Base-by-base conservation (phyloP, 164 flowering plant genomes). In the Chloranthus sessilifolius region DNA sequence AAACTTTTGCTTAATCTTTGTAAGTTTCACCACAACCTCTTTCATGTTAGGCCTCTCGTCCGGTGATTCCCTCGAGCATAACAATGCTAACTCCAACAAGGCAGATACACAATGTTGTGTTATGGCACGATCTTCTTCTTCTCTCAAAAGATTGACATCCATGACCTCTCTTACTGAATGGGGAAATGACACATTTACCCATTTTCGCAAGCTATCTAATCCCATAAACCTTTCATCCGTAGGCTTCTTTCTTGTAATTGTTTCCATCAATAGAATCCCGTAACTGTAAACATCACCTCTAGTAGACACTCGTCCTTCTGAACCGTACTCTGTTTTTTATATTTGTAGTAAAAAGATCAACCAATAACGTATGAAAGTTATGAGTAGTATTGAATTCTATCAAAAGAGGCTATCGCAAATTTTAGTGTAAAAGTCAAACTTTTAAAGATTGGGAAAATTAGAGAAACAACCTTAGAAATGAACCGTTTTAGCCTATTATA, bases 201-300 rank as follows among this genome's bases (percentile, higher is more conserved):
- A 52, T 28, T 25, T 52, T n/a, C 15, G 44, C 19, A 52, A 6
- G 10, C 16, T 52, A 19, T 37, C 10, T 6, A 37, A 44, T 4
- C 44, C 55, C 24, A 21, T 23, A 14, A 52, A 52, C 34, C 4
- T 29, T 23, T 27, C 35, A 29, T 46, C 50, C 1, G 50, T 46
- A 3, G 50, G 20, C 50, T 19, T 46, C n/a, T 30, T 46, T 35
- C 50, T 11, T 1, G 50, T 46, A 14, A 46, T n/a, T 15, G 29
- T 27, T 24, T 46, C 50, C 50, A 46, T 10, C 35, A 46, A 15
- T 15, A 46, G 50, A 27, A 46, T 46, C 3, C 36, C 50, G 15
- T 46, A 46, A 29, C 50, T 46, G 35, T 46, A 46, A 19, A 46
- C 50, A 46, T 46, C 50, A 15, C 50, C 50, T 46, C 8, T 46